Evolutionary conservation across 257 asterid species (phyloP), one percentile per base, ranked within the genome.

Genomic region (Pogostemon cablin): DNA sequence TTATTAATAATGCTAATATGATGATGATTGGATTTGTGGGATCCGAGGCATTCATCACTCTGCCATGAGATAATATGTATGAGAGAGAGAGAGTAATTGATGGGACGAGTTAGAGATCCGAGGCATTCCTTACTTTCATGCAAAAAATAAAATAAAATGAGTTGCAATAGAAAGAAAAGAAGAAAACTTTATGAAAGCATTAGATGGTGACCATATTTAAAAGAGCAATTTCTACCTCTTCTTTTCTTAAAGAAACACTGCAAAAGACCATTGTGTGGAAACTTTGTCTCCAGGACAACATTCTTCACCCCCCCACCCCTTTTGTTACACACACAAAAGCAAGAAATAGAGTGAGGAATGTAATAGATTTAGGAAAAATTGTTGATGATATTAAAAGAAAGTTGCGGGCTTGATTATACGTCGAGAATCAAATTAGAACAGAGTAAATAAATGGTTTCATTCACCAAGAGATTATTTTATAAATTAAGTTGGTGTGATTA

Each of bases 91-190:
- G 65, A 65, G 66, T 80, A 68, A 67, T 72, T 74, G 77, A 76
- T 74, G 72, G 44, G 75, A 58, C 43, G 83, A 69, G 85, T 80
- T 78, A 53, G 84, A 87, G 96, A 87, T 89, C 96, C 96, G 72
- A 85, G 90, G 79, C 78, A 78, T 77, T 86, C 88, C 95, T 87
- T 87, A 86, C 92, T 90, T 90, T 86, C 88, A 86, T 87, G 95
- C 90, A 86, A 80, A 79, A 79, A 57, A 43, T 8, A 43, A 80
- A 25, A 25, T 25, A 25, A 25, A 25, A 25, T 84, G 81, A 82
- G 80, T 78, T 76, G 77, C 68, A 64, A 76, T 61, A 53, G 62
- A 70, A 80, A 84, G 75, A 74, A 81, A 78, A 75, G 71, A 48
- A 70, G 72, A 81, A 68, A 39, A 78, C 85, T 82, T 65, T 79